Evolutionary conservation across 257 asterid genomes (phyloP).

Genomic region (Solanum gandarillasii): DNA sequence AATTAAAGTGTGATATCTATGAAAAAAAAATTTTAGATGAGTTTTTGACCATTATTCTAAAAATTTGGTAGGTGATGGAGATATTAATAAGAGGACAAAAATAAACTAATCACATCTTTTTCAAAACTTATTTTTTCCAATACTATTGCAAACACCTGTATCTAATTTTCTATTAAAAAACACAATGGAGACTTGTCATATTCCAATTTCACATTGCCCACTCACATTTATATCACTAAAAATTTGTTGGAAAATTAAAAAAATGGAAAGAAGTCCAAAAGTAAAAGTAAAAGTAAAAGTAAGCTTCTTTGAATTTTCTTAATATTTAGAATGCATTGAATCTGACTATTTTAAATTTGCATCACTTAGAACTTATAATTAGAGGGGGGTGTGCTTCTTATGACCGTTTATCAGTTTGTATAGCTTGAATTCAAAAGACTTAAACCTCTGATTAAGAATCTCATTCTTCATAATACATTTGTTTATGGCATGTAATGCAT

Average conservation of each 20-base stretch:
- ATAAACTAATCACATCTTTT: slow-evolving; percentile 13
- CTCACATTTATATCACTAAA: slow-evolving; percentile 21
- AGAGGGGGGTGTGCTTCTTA: not conserved
- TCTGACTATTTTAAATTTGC: not conserved
- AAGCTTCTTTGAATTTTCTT: not conserved
- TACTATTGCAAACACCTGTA: slow-evolving; percentile 29
- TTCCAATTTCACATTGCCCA: slow-evolving; percentile 19
- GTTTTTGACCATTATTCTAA: not conserved
- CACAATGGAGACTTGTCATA: slow-evolving; percentile 21
- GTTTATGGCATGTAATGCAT: not conserved
- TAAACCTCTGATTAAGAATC: not conserved
- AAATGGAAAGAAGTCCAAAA: not conserved
- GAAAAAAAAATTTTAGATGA: no score
- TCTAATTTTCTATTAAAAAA: not conserved
- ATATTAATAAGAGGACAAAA: not conserved
- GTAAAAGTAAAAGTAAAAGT: not conserved
- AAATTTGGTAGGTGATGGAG: not conserved
- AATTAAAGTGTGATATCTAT: not conserved
- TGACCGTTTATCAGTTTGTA: not conserved
- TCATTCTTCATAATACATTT: not conserved
- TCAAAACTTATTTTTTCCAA: slow-evolving; percentile 26
- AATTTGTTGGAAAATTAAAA: not conserved
- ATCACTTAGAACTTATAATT: not conserved
- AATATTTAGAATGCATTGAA: not conserved
- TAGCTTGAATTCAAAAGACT: not conserved